These are phyloP conservation scores for Fusarium falciforme DNA, from an alignment of 2,329 filamentous ascomycete species.

Conservation along the genomic window DNA sequence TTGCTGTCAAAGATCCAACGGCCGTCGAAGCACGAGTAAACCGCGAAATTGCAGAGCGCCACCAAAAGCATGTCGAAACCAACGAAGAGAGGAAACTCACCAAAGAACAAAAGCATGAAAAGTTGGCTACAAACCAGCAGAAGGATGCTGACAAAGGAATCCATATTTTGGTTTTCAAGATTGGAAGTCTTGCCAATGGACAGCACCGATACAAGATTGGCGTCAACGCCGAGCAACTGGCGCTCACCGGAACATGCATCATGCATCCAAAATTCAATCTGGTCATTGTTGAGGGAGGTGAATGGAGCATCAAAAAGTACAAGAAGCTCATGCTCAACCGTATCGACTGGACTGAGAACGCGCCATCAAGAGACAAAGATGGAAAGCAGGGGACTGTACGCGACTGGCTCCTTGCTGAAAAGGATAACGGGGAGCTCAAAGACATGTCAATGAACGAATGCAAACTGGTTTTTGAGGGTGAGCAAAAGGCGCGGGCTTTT, in stretches of 20 bases:
- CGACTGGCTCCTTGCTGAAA: conserved; percentile 83
- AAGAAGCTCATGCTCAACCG: conserved; percentile 94
- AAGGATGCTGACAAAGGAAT: conserved; percentile 90
- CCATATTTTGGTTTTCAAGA: conserved; percentile 87
- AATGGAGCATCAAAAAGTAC: conserved; percentile 84
- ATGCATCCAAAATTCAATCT: conserved; percentile 91
- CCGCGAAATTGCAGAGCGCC: conserved; percentile 88
- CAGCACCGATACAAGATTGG: conserved; percentile 94
- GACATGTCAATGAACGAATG: conserved; percentile 87
- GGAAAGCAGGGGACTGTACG: conserved; percentile 72
- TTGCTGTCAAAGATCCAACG: conserved; percentile 91
- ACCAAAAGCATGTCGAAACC: conserved; percentile 77
- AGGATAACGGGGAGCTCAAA: conserved; percentile 81
- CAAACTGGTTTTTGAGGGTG: conserved; percentile 88
- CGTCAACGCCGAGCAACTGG: conserved; percentile 90
- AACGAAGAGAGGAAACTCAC: conserved; percentile 91
- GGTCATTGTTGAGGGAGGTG: conserved; percentile 91
- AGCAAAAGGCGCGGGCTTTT: conserved; percentile 83
- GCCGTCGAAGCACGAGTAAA: conserved; percentile 96
- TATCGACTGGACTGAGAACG: conserved; percentile 94
- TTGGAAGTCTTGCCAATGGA: conserved; percentile 89
- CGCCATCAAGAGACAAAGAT: conserved; percentile 71
- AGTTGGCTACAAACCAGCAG: conserved; percentile 84
- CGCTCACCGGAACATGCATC: conserved; percentile 89
- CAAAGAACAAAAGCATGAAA: conserved; percentile 88